Evolutionary conservation across 805 yeast genomes (phyloP).

Genomic region (Nakazawaea molendinolei): DNA sequence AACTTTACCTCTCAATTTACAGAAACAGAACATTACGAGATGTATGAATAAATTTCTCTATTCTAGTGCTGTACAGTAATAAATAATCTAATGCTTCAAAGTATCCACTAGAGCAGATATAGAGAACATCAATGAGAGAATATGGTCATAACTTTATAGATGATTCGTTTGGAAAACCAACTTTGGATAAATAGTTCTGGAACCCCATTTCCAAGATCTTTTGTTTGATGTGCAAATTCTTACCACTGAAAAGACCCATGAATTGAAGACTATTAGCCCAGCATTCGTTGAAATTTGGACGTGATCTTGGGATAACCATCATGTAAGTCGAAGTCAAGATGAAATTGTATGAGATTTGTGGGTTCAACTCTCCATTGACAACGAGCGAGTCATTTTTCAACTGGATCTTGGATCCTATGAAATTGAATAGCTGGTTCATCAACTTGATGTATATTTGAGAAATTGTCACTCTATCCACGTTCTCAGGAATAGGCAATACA

Average conservation of each 20-base stretch:
- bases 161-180: constrained; percentile 68
- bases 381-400: constrained; percentile 42
- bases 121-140: too few relatives aligned
- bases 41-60: background rate
- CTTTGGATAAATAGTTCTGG: constrained; percentile 42
- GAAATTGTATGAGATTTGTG: constrained; percentile 62
- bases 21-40: too few relatives aligned
- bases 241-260: constrained; percentile 73
- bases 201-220: constrained; percentile 43
- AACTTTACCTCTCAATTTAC: too few relatives aligned
- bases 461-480: constrained; percentile 44
- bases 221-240: constrained; percentile 48
- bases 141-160: too few relatives aligned
- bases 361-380: constrained; percentile 20
- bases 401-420: constrained; percentile 15
- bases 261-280: constrained; percentile 80
- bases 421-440: constrained; percentile 62
- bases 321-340: constrained; percentile 79
- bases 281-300: constrained; percentile 44
- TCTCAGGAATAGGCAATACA: constrained; percentile 51
- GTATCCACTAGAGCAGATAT: too few relatives aligned
- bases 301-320: constrained; percentile 73
- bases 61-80: too few relatives aligned
- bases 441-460: constrained; percentile 66
- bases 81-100: background rate